Evolutionary conservation across 352 stramenopile genomes (phyloP).

Genomic region (Globisporangium solare): DNA sequence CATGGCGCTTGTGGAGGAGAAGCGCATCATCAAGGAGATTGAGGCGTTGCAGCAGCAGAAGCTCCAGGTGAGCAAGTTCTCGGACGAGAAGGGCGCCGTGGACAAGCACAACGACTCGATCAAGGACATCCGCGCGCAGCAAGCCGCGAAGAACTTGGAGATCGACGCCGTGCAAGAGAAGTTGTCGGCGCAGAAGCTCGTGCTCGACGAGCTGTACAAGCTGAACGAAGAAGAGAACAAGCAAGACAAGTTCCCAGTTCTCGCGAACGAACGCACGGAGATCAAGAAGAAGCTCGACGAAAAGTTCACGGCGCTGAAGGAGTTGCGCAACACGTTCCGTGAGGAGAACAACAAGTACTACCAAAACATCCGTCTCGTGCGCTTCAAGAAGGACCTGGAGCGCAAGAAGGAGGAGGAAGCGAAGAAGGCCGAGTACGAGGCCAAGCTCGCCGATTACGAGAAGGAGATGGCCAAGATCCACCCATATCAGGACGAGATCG

Average conservation of each 20-base stretch:
- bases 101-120: constrained; percentile 80
- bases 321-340: constrained; percentile 86
- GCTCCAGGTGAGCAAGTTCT: constrained; percentile 79
- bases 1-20: constrained; percentile 96
- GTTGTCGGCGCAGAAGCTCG: constrained; percentile 83
- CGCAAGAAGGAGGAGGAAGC: constrained; percentile 77
- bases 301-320: constrained; percentile 83
- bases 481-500: constrained; percentile 95
- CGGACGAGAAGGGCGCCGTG: constrained; percentile 75
- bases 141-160: constrained; percentile 92
- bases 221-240: constrained; percentile 89
- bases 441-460: constrained; percentile 95
- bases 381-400: constrained; percentile 83
- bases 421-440: constrained; percentile 86
- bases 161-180: constrained; percentile 93
- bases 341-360: constrained; percentile 94
- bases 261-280: constrained; percentile 84
- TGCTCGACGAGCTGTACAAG: constrained; percentile 88
- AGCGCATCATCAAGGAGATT: constrained; percentile 97
- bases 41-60: constrained; percentile 89
- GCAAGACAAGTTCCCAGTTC: constrained; percentile 75
- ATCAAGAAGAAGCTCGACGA: constrained; percentile 92
- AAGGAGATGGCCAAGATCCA: constrained; percentile 95
- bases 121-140: constrained; percentile 63
- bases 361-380: constrained; percentile 84